Conservation (phyloP, 2,329 filamentous ascomycete genomes). For the Lecanosticta acicola region DNA sequence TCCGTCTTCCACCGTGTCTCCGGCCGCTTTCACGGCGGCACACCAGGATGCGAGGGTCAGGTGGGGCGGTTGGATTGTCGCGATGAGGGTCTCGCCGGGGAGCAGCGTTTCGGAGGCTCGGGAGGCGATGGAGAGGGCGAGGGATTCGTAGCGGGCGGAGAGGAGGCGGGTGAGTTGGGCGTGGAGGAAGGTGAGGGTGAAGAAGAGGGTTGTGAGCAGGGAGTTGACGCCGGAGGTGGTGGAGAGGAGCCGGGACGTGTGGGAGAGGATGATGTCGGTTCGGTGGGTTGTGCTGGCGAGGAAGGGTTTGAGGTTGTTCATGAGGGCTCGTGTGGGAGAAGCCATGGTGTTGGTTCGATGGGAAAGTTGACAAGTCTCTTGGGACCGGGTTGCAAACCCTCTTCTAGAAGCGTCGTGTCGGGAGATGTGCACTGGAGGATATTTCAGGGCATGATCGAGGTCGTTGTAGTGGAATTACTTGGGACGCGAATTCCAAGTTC, state of each 20-base stretch:
- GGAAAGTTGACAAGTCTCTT: no score
- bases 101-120: conserved; percentile 37
- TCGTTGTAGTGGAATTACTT: no score
- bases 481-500: no score
- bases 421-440: no score
- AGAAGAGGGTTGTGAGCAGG: conserved; percentile 40
- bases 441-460: no score
- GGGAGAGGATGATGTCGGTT: conserved; percentile 14
- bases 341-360: no score
- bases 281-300: conserved; percentile 1
- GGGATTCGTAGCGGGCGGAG: conserved; percentile 29
- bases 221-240: conserved; percentile 38
- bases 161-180: conserved; percentile 37
- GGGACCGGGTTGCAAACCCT: no score
- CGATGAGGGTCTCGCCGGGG: conserved; percentile 39
- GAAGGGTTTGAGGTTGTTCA: conserved; percentile 10
- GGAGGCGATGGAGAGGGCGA: conserved; percentile 34
- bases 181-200: conserved; percentile 40
- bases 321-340: neutral
- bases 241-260: conserved; percentile 30
- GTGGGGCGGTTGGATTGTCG: conserved; percentile 34
- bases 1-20: conserved; percentile 62
- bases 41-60: conserved; percentile 30
- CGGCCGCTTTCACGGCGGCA: conserved; percentile 45
- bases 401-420: no score